A percentile compares a stretch with the other conserved stretches of the same genome.
These are phyloP conservation scores for grape (Vitis vinifera) DNA, from an alignment of 164 flowering plant genomes.

Conservation along the genomic window DNA sequence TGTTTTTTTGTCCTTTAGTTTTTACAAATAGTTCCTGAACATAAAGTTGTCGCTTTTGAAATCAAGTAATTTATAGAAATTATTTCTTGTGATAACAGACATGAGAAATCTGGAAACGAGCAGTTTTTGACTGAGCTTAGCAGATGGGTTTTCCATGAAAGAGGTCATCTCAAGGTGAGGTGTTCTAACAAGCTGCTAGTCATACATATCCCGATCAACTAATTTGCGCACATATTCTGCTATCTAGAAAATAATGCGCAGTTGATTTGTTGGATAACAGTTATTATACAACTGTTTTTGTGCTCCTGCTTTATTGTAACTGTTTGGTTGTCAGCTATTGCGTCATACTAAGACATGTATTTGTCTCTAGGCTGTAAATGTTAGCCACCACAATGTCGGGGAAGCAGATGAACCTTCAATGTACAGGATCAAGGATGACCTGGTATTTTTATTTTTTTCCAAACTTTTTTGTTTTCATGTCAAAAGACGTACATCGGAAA, in stretches of 20 bases:
- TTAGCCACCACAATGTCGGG: constrained; percentile 81
- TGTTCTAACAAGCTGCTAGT: background rate
- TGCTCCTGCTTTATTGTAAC: background rate
- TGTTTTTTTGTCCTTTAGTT: too few species aligned
- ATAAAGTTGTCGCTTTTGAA: background rate
- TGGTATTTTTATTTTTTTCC: constrained; percentile 43
- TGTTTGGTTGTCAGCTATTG: constrained; percentile 3
- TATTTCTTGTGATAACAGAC: constrained; percentile 45
- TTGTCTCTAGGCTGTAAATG: constrained; percentile 65
- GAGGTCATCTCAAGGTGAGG: constrained; percentile 93
- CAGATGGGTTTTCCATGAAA: constrained; percentile 99
- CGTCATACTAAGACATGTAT: background rate
- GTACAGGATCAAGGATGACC: constrained; percentile 90
- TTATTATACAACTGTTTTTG: background rate
- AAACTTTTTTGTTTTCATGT: background rate
- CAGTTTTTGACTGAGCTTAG: constrained; percentile 89
- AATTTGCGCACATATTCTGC: too few species aligned
- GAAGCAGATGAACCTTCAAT: constrained; percentile 83
- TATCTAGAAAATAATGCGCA: too few species aligned
- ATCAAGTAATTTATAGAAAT: background rate
- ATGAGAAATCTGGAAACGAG: constrained; percentile 89
- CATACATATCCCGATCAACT: too few species aligned
- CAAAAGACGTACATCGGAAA: background rate
- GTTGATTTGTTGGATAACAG: background rate
- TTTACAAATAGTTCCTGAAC: too few species aligned